A percentile compares a stretch with the other conserved stretches of the same genome.
Conservation (phyloP, 495 filamentous ascomycete genomes). For the Hypoxylon crocopeplum region DNA sequence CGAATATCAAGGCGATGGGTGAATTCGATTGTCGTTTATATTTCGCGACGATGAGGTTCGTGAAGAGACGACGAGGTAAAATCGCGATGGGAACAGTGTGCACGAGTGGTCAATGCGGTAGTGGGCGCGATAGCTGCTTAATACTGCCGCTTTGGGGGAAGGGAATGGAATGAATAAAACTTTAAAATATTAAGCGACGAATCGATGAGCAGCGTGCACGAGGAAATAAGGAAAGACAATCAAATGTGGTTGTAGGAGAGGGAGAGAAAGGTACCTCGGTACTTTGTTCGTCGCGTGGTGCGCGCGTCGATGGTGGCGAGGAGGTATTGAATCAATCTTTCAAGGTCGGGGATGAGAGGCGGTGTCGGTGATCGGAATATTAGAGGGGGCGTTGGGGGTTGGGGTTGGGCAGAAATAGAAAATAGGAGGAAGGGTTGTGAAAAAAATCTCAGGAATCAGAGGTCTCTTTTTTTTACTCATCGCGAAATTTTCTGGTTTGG, state of each 20-base stretch:
- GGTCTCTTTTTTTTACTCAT: conserved; percentile 42
- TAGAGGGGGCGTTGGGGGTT: conserved; percentile 38
- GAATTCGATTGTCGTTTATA: conserved; percentile 4
- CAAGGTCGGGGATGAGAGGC: conserved; percentile 37
- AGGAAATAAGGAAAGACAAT: conserved; percentile 25
- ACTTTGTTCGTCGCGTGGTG: conserved; percentile 35
- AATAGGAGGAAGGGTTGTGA: conserved; percentile 48
- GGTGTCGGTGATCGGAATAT: conserved; percentile 43
- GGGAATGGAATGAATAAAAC: conserved; percentile 24
- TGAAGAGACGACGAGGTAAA: neutral
- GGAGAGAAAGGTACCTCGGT: conserved; percentile 33
- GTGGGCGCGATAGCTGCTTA: conserved; percentile 25
- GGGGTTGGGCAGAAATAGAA: conserved; percentile 45
- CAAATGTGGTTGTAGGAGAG: conserved; percentile 5
- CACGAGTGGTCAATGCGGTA: conserved; percentile 30
- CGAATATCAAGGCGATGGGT: neutral
- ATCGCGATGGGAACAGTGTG: neutral
- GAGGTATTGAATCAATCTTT: conserved; percentile 35
- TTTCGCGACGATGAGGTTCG: conserved; percentile 11
- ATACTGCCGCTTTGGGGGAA: conserved; percentile 35
- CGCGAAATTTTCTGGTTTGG: conserved; percentile 47
- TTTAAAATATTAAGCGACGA: conserved; percentile 32
- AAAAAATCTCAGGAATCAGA: conserved; percentile 44
- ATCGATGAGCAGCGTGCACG: conserved; percentile 30
- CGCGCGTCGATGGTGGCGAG: conserved; percentile 30